phyloP scores from a whole-genome alignment of 176 grass and related monocot genomes.

The Stipa capillata region DNA sequence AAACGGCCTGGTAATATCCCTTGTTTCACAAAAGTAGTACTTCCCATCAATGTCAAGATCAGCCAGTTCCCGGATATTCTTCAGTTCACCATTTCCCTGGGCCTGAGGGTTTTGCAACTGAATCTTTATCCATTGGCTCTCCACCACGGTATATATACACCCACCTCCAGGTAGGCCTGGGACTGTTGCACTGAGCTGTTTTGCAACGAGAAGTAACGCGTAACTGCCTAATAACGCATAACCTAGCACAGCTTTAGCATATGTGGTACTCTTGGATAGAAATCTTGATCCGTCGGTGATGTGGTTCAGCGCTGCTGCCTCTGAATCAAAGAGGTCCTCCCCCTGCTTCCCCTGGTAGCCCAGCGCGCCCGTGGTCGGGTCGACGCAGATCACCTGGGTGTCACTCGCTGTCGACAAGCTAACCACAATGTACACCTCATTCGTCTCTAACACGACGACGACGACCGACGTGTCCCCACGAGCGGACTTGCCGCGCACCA shows the following conservation, averaged over 20 bases:
- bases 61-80: constrained; percentile 66
- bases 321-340: constrained; percentile 63
- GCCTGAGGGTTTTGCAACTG: constrained; percentile 78
- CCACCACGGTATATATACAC: constrained; percentile 57
- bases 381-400: constrained; percentile 78
- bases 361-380: constrained; percentile 74
- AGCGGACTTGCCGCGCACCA: not conserved
- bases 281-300: constrained; percentile 73
- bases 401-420: constrained; percentile 57
- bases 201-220: constrained; percentile 76
- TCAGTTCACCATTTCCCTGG: constrained; percentile 70
- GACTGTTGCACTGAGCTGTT: constrained; percentile 47
- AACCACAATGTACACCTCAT: constrained; percentile 68
- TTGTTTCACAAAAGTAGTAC: constrained; percentile 93
- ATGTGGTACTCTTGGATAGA: constrained; percentile 58
- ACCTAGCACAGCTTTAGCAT: constrained; percentile 60
- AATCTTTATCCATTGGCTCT: constrained; percentile 90
- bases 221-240: constrained; percentile 64
- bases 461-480: constrained; percentile 52
- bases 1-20: constrained; percentile 85
- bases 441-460: constrained; percentile 53
- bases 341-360: constrained; percentile 51
- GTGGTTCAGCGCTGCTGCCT: constrained; percentile 69
- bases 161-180: constrained; percentile 76
- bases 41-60: constrained; percentile 98